Evolutionary conservation across 2,329 filamentous ascomycete genomes (phyloP).

Genomic region (Aschersonia sp.): DNA sequence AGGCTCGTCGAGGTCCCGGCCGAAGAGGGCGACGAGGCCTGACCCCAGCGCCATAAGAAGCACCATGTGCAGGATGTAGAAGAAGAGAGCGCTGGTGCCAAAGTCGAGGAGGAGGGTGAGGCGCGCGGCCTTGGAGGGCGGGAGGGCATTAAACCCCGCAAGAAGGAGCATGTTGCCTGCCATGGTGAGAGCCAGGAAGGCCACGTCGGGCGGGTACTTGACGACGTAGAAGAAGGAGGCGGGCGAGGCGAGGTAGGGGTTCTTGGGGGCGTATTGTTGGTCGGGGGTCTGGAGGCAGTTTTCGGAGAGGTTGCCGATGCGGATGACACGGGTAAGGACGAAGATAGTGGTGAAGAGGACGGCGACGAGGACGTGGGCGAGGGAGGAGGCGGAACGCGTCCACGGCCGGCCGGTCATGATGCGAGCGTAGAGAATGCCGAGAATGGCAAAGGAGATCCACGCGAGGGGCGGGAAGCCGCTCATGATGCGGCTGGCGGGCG

Average conservation of each 20-base stretch:
- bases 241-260: constrained; percentile 26
- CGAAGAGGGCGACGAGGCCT: constrained; percentile 15
- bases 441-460: constrained; percentile 30
- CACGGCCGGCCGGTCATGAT: constrained; percentile 18
- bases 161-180: constrained; percentile 23
- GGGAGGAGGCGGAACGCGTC: constrained; percentile 10
- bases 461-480: constrained; percentile 29
- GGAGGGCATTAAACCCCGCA: constrained; percentile 19
- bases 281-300: constrained; percentile 25
- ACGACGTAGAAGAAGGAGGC: constrained; percentile 30
- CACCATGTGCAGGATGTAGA: constrained; percentile 25
- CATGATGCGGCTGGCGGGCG: constrained; percentile 11
- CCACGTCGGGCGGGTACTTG: constrained; percentile 32
- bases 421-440: constrained; percentile 28
- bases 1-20: constrained; percentile 15
- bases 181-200: constrained; percentile 27
- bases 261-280: constrained; percentile 15
- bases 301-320: constrained; percentile 28
- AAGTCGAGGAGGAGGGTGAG: constrained; percentile 24
- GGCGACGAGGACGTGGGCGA: constrained; percentile 14
- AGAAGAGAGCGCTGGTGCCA: constrained; percentile 31
- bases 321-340: constrained; percentile 23
- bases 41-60: constrained; percentile 14
- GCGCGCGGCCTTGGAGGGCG: constrained; percentile 13
- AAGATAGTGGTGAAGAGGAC: constrained; percentile 22